Conservation (phyloP, 2,329 filamentous ascomycete species). For the Ascomycota sp. region DNA sequence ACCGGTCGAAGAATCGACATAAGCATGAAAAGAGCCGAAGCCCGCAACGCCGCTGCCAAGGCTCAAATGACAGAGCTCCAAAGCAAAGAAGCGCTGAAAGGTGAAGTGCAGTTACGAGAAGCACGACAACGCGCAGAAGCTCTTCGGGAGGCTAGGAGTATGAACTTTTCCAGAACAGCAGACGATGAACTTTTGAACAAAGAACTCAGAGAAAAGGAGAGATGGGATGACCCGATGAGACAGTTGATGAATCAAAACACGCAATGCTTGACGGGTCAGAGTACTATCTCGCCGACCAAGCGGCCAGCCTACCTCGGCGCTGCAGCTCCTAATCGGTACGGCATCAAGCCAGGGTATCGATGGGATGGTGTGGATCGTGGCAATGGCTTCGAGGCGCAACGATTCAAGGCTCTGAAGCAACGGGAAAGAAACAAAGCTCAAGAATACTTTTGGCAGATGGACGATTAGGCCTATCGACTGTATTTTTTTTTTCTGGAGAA, state of each 20-base stretch:
- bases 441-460: constrained; percentile 91
- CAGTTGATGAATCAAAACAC: constrained; percentile 42
- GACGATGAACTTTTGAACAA: constrained; percentile 75
- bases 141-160: constrained; percentile 59
- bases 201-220: constrained; percentile 49
- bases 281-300: constrained; percentile 14
- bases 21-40: constrained; percentile 71
- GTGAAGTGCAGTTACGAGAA: constrained; percentile 60
- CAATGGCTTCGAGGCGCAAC: constrained; percentile 81
- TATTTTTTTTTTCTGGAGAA: too few relatives aligned
- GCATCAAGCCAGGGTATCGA: constrained; percentile 71
- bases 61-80: constrained; percentile 50
- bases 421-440: constrained; percentile 54
- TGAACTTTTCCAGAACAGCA: constrained; percentile 56
- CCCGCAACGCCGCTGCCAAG: constrained; percentile 39
- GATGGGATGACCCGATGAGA: constrained; percentile 91
- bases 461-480: constrained; percentile 56
- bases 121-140: constrained; percentile 40
- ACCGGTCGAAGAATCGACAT: constrained; percentile 87
- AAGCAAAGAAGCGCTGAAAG: constrained; percentile 49
- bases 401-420: constrained; percentile 71
- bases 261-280: constrained; percentile 9
- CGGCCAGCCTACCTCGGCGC: constrained; percentile 57
- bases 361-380: constrained; percentile 94
- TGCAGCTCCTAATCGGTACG: constrained; percentile 76